These are phyloP conservation scores for Leccinum arenicola DNA, from an alignment of 768 basidiomycete genomes.

Conservation along the genomic window DNA sequence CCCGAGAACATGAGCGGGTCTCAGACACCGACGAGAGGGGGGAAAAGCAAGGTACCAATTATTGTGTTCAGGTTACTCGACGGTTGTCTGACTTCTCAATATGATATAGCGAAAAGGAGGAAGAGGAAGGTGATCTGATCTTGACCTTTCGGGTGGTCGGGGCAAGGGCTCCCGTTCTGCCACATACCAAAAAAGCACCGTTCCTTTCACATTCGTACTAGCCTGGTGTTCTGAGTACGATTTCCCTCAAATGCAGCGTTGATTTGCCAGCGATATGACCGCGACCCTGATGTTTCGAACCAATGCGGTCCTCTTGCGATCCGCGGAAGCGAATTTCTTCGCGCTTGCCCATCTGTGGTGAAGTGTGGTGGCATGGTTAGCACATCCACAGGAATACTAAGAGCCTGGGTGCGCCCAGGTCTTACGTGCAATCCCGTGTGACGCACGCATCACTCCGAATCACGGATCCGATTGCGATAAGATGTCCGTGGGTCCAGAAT, in stretches of 20 bases:
- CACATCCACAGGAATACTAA: neutral
- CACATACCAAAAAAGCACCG: constrained; percentile 1
- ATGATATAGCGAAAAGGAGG: constrained; percentile 3
- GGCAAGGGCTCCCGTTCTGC: neutral
- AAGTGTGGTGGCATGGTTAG: neutral
- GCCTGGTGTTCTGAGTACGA: constrained; percentile 15
- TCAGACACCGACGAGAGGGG: constrained; percentile 22
- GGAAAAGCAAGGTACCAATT: constrained; percentile 11
- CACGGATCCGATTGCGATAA: constrained; percentile 20
- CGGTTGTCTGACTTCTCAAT: constrained; percentile 9
- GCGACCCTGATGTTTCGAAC: constrained; percentile 4
- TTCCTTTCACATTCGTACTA: constrained; percentile 5
- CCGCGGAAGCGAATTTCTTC: constrained; percentile 9
- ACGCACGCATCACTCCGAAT: neutral
- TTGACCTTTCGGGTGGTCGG: neutral
- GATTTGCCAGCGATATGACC: constrained; percentile 9
- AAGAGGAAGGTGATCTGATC: neutral
- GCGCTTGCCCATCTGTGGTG: neutral
- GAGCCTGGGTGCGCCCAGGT: neutral
- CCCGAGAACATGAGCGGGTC: constrained; percentile 7
- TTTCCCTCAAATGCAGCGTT: constrained; percentile 2
- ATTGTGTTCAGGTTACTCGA: neutral
- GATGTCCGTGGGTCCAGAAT: constrained; percentile 20
- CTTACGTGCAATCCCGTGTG: neutral
- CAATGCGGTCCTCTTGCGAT: constrained; percentile 3